Evolutionary conservation across 495 filamentous ascomycete genomes (phyloP).

Genomic region (Aspergillus affinis): DNA sequence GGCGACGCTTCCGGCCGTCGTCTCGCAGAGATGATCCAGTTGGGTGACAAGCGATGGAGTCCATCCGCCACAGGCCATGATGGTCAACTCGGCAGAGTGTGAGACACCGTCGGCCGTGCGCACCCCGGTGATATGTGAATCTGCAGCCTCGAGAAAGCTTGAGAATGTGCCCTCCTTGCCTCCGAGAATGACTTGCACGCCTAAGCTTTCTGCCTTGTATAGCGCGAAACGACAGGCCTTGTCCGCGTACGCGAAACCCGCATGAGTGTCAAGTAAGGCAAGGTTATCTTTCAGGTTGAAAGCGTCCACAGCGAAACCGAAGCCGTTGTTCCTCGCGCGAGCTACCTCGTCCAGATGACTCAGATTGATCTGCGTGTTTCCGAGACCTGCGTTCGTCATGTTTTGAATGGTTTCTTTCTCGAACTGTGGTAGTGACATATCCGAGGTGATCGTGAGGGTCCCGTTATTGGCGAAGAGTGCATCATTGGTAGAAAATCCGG

Average conservation of each 20-base stretch:
- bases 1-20: slow-evolving; percentile 43
- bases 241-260: slow-evolving; percentile 40
- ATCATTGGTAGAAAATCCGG: slow-evolving; percentile 28
- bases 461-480: slow-evolving; percentile 38
- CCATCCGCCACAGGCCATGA: slow-evolving; percentile 81
- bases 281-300: slow-evolving; percentile 19
- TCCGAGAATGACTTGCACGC: slow-evolving; percentile 36
- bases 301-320: slow-evolving; percentile 32
- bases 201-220: slow-evolving; percentile 31
- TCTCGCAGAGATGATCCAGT: slow-evolving; percentile 36
- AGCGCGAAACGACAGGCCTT: slow-evolving; percentile 44
- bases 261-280: slow-evolving; percentile 39
- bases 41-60: slow-evolving; percentile 58
- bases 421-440: slow-evolving; percentile 21
- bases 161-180: slow-evolving; percentile 21
- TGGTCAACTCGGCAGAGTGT: slow-evolving; percentile 58
- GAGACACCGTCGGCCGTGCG: slow-evolving; percentile 31
- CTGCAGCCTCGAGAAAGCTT: slow-evolving; percentile 19
- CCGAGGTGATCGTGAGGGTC: slow-evolving; percentile 11
- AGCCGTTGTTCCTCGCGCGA: slow-evolving; percentile 28
- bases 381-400: slow-evolving; percentile 31
- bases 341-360: slow-evolving; percentile 21
- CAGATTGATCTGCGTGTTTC: slow-evolving; percentile 31
- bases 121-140: slow-evolving; percentile 24
- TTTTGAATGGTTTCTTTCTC: slow-evolving; percentile 33